Evolutionary conservation across 78 protist species (phyloP).

Genomic region (Planoprotostelium fungivorum): DNA sequence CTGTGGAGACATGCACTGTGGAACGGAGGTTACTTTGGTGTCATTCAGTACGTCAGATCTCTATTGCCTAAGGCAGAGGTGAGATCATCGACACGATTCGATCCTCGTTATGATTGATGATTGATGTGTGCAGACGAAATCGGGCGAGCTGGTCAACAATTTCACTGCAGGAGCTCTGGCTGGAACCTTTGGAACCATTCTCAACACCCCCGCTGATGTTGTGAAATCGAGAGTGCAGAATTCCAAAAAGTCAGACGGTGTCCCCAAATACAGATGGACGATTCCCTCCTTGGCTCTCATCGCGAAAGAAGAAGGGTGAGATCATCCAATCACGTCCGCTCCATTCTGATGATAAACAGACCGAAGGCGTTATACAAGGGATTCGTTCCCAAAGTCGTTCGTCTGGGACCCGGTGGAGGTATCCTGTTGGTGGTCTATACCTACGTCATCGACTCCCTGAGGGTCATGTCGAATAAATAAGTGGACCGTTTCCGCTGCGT

Average conservation of each 20-base stretch:
- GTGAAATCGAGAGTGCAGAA: conserved; percentile 74
- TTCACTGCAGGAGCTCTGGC: conserved; percentile 76
- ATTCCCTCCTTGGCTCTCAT: conserved; percentile 45
- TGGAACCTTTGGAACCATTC: conserved; percentile 70
- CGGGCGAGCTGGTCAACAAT: conserved; percentile 12
- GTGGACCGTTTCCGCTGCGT: too few relatives aligned
- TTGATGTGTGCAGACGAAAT: background rate
- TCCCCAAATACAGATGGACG: conserved; percentile 47
- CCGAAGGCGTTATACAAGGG: conserved; percentile 79
- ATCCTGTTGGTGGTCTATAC: conserved; percentile 62
- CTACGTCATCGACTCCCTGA: conserved; percentile 14
- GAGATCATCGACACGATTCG: too few relatives aligned
- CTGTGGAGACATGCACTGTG: conserved; percentile 70
- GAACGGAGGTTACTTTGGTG: conserved; percentile 82
- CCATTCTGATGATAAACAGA: background rate
- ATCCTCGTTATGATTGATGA: too few relatives aligned
- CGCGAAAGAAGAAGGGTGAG: conserved; percentile 53
- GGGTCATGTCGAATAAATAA: background rate
- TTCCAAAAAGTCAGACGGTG: conserved; percentile 15
- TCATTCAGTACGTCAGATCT: conserved; percentile 44
- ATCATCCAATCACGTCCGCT: background rate
- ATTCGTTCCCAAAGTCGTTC: conserved; percentile 70
- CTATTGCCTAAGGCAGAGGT: conserved; percentile 34
- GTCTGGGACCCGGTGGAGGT: conserved; percentile 87
- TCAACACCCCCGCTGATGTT: conserved; percentile 85